Evolutionary conservation across 768 basidiomycete species (phyloP).

Genomic region (Pilatotrama ljubarskyi): DNA sequence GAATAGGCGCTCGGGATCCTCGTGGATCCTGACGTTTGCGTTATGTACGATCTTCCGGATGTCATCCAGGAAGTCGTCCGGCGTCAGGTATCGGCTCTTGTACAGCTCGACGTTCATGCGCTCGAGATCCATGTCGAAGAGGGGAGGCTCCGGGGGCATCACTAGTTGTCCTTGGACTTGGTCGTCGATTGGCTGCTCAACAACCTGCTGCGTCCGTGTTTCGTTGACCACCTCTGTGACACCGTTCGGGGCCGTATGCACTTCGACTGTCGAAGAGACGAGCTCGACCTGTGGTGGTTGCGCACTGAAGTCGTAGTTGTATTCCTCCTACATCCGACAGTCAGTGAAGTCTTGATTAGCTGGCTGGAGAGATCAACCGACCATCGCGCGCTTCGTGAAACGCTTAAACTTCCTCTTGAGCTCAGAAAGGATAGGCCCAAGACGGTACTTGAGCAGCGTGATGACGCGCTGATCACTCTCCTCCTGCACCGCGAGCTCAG

Average conservation of each 20-base stretch:
- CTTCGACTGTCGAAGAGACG: constrained; percentile 38
- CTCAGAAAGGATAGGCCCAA: constrained; percentile 87
- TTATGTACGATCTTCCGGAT: constrained; percentile 81
- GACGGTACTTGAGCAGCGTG: constrained; percentile 83
- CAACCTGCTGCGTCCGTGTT: constrained; percentile 27
- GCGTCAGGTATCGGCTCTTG: constrained; percentile 82
- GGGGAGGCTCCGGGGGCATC: constrained; percentile 43
- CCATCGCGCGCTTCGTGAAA: constrained; percentile 78
- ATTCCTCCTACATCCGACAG: constrained; percentile 62
- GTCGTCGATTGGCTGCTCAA: constrained; percentile 34
- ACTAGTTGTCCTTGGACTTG: constrained; percentile 39
- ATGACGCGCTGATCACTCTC: constrained; percentile 79
- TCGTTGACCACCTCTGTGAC: constrained; percentile 44
- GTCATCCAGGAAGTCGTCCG: constrained; percentile 84
- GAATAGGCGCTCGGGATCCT: constrained; percentile 74
- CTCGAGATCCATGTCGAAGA: constrained; percentile 91
- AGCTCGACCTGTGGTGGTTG: constrained; percentile 36
- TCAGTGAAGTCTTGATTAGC: no score
- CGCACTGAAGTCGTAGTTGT: constrained; percentile 48
- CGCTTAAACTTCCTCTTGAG: constrained; percentile 91
- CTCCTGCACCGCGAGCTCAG: constrained; percentile 79
- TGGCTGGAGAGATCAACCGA: constrained; percentile 44
- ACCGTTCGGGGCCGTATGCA: constrained; percentile 43
- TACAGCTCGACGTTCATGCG: constrained; percentile 85
- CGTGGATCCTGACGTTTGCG: constrained; percentile 51